These are phyloP conservation scores for Osmanthus fragrans DNA, from an alignment of 257 asterid species.

Conservation along the genomic window DNA sequence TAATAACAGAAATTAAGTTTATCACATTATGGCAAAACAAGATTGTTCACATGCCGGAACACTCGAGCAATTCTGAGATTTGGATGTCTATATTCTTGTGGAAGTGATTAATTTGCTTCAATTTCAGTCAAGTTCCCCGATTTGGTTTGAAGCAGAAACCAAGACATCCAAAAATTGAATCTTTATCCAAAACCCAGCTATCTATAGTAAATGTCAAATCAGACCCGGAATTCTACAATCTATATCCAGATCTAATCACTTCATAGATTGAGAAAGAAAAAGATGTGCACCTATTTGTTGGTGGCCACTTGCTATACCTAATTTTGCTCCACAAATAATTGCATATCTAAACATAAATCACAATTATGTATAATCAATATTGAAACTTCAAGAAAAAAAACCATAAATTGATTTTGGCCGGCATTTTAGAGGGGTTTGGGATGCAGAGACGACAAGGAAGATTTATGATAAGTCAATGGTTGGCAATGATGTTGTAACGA, in stretches of 20 bases:
- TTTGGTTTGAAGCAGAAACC: conserved; percentile 49
- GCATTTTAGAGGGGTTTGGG: conserved; percentile 23
- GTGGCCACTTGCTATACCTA: conserved; percentile 15
- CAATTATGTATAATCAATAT: neutral
- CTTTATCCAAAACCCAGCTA: conserved; percentile 33
- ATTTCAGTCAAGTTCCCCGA: conserved; percentile 51
- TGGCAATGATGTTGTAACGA: neutral
- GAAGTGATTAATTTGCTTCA: conserved; percentile 56
- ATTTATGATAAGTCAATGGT: conserved; percentile 20
- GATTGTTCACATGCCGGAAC: conserved; percentile 71
- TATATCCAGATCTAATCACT: conserved; percentile 34
- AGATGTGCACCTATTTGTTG: conserved; percentile 26
- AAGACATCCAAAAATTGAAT: conserved; percentile 26
- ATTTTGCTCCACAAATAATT: conserved; percentile 10
- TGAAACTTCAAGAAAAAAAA: conserved; percentile 14
- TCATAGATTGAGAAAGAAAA: conserved; percentile 15
- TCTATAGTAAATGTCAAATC: conserved; percentile 26
- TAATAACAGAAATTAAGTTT: conserved; percentile 69
- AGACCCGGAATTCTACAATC: conserved; percentile 18
- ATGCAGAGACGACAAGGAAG: conserved; percentile 33
- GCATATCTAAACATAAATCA: neutral
- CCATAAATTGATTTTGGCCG: conserved; percentile 25
- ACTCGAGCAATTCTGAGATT: conserved; percentile 41
- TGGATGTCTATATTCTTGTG: conserved; percentile 38
- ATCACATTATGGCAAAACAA: conserved; percentile 60